Evolutionary conservation across 148 eudicot species (phyloP).

Genomic region (Fagopyrum tataricum): DNA sequence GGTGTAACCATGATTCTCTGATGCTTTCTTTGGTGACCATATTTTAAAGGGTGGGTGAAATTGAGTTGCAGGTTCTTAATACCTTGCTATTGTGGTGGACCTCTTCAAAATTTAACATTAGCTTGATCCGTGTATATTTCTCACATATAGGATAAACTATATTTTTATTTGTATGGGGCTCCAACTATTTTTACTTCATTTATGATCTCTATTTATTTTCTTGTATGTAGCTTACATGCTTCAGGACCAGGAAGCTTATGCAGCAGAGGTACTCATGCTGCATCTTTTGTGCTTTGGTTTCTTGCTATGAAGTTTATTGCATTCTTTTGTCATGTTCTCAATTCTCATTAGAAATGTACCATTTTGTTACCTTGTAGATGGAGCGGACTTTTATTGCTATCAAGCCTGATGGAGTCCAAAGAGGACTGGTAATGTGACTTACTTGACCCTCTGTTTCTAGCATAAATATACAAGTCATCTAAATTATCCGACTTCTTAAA

Average conservation of each 20-base stretch:
- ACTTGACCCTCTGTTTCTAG: neutral
- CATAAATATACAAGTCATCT: neutral
- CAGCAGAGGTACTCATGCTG: slow-evolving; percentile 56
- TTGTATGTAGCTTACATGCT: slow-evolving; percentile 76
- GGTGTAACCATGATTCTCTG: neutral
- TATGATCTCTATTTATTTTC: neutral
- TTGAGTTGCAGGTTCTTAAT: neutral
- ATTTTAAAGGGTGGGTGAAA: neutral
- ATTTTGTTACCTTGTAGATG: slow-evolving; percentile 29
- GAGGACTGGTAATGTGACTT: slow-evolving; percentile 68
- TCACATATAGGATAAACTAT: neutral
- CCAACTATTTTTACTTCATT: neutral
- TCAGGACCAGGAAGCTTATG: slow-evolving; percentile 83
- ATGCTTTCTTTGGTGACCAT: neutral
- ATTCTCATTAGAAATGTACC: neutral
- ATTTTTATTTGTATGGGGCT: neutral
- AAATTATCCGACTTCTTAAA: slow-evolving; percentile 2
- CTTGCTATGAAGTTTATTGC: neutral
- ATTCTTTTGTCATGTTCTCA: slow-evolving; percentile 2
- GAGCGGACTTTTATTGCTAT: slow-evolving; percentile 98
- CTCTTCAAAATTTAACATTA: neutral
- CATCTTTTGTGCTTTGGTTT: neutral
- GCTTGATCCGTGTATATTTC: neutral
- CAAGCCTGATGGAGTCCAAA: slow-evolving; percentile 98
- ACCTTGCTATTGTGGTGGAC: neutral